These are phyloP conservation scores for Globisporangium viniferum DNA, from an alignment of 352 stramenopile genomes.

Conservation along the genomic window DNA sequence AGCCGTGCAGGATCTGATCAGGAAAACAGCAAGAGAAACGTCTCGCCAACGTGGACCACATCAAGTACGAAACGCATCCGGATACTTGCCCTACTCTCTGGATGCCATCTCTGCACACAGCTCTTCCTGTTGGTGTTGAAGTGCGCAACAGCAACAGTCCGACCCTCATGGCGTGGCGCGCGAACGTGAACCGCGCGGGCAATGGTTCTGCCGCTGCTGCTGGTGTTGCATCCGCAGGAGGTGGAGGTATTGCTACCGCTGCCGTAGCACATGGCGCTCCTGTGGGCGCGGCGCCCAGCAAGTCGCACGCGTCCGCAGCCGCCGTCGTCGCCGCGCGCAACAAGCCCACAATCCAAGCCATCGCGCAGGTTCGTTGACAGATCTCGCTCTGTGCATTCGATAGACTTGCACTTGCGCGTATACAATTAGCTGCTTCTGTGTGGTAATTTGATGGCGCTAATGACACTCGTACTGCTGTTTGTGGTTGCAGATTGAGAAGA, in stretches of 20 bases:
- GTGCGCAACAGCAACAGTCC: not conserved
- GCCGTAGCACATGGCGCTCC: not conserved
- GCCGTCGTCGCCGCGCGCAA: conserved; percentile 18
- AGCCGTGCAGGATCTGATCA: not conserved
- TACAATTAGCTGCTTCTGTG: not conserved
- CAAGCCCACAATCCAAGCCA: conserved; percentile 70
- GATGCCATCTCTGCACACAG: not conserved
- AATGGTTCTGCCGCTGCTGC: not conserved
- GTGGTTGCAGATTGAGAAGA: conserved; percentile 67
- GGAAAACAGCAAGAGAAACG: not conserved
- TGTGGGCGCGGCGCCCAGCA: conserved; percentile 6
- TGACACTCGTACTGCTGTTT: not conserved
- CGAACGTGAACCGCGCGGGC: conserved; percentile 21
- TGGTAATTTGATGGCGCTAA: not conserved
- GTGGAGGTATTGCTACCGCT: not conserved
- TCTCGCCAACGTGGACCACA: not conserved
- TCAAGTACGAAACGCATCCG: not conserved
- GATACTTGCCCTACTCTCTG: not conserved
- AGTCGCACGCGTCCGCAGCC: conserved; percentile 15
- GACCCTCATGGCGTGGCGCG: conserved; percentile 31
- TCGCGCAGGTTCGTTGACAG: conserved; percentile 36
- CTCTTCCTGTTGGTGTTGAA: conserved; percentile 13
- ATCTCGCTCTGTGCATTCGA: not conserved
- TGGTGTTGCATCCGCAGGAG: not conserved
- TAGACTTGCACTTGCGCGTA: not conserved